phyloP scores from a whole-genome alignment of 2,329 filamentous ascomycete genomes.

The Dissoconium aciculare region DNA sequence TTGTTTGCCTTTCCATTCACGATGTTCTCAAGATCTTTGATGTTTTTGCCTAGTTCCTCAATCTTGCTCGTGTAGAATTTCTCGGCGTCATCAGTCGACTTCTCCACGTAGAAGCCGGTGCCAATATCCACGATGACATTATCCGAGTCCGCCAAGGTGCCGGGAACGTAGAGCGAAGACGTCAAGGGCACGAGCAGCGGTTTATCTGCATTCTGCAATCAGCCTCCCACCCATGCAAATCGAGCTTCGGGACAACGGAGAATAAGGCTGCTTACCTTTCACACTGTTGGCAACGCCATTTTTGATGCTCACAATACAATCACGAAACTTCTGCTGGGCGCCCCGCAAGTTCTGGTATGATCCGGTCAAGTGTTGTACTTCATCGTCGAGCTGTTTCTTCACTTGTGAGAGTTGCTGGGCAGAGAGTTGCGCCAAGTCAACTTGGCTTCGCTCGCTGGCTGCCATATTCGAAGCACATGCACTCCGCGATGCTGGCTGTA shows the following conservation, averaged over 20 bases:
- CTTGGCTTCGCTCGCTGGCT: too few species aligned
- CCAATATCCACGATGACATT: slow-evolving; percentile 83
- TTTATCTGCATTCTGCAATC: slow-evolving; percentile 38
- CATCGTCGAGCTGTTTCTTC: slow-evolving; percentile 91
- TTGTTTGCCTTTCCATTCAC: slow-evolving; percentile 68
- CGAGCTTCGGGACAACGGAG: neutral
- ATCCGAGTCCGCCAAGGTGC: slow-evolving; percentile 56
- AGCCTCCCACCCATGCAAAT: too few species aligned
- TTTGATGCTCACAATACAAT: slow-evolving; percentile 68
- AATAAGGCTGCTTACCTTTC: slow-evolving; percentile 15
- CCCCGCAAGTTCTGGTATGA: slow-evolving; percentile 83
- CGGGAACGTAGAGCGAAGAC: slow-evolving; percentile 85
- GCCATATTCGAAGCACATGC: too few species aligned
- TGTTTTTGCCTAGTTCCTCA: slow-evolving; percentile 47
- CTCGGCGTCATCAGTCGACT: slow-evolving; percentile 48
- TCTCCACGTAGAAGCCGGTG: slow-evolving; percentile 89
- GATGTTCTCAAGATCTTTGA: slow-evolving; percentile 54
- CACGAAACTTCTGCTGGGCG: slow-evolving; percentile 80
- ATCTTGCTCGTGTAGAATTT: slow-evolving; percentile 56
- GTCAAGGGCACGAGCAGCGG: slow-evolving; percentile 83
- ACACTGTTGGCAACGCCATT: slow-evolving; percentile 25
- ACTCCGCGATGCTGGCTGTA: too few species aligned
- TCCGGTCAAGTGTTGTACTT: slow-evolving; percentile 81
- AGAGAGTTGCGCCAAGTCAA: slow-evolving; percentile 64
- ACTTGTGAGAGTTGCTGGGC: slow-evolving; percentile 75